Evolutionary conservation across 2,329 filamentous ascomycete genomes (phyloP), one percentile per base, ranked within the genome.

Genomic region (Stemphylium beticola): DNA sequence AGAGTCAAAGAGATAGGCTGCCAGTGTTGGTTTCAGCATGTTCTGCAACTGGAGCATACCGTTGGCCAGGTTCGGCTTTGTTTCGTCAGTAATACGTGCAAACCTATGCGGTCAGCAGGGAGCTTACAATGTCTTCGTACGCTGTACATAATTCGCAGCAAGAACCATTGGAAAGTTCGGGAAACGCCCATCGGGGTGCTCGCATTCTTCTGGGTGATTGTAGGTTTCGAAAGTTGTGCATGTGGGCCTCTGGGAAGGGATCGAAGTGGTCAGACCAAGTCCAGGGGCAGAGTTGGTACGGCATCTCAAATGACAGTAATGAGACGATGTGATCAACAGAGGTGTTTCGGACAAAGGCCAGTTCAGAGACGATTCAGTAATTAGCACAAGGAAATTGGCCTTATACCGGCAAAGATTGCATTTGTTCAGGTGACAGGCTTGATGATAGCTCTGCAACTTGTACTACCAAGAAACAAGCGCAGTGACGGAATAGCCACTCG

Each of bases 91-190:
- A 11, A 29, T n/a, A 2, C 11, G 9, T 29, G 26, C 8, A 29
- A 29, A 9, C 9, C 26, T 9, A 29, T 29, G 26, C 11, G 26
- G 26, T 11, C 26, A 29, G 26, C 26, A 29, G 26, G 26, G 26
- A 33, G 15, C 43, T 36, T 45, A 60, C 59, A 29, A 57, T 57
- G 6, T 48, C 38, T 31, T 40, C 18, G 40, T 37, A 52, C 31
- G 42, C 31, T 24, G 37, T 43, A 39, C 59, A 61, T 15, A 57
- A 53, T 4, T 60, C 53, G 39, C 59, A 61, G 34, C 53, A 61
- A 38, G 40, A 44, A n/a, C 39, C 24, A 26, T 34, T 22, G 15
- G 45, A 18, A 22, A 38, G 17, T 17, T 50, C 33, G 12, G 43
- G 20, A 17, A 46, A 55, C 6, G 53, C 31, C 58, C 55, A 61